Evolutionary conservation across 164 flowering plant genomes (phyloP), one percentile per base, ranked within the genome.

Genomic region (Litsea cubeba): DNA sequence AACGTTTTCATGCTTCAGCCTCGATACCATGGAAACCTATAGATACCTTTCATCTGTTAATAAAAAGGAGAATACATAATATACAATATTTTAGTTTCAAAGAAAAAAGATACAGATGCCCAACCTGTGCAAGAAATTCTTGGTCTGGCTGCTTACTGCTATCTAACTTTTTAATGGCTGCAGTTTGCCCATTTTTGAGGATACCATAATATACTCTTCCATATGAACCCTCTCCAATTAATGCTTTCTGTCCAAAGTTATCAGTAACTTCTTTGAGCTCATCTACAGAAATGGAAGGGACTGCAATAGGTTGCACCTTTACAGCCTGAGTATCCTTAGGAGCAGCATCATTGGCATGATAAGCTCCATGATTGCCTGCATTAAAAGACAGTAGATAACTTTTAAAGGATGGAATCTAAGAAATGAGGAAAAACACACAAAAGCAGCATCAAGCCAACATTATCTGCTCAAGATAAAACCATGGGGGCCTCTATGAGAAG

Each of bases 171-270:
- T 94, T 94, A 2, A 94, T 87, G 23, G 96, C 98, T 35, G 92
- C 90, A 75, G 87, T 82, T 75, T 77, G 83, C 60, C 87, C 96
- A 84, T 76, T 89, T 78, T 78, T 88, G 49, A 94, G 85, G 65
- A 83, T 76, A 11, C 97, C 98, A 84, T 88, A 85, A 75, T 88
- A 92, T 40, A 94, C 98, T 81, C 92, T 88, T 70, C 98, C 98
- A 81, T 92, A 94, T 69, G 97, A 94, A 18, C 97, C 98, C 76
- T 94, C 98, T 72, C 98, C 97, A 73, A 94, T 88, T 81, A 94
- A 82, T 65, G 95, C 78, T 74, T 77, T 81, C 50, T 91, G 76
- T 22, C 92, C 91, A 81, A 90, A 94, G 79, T 86, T 86, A 28
- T 88, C 90, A 12, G 98, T 94, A 62, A 88, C 75, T 40, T 90